Percentiles rank a stretch among this genome's conserved stretches.
Evolutionary conservation across 345 rosid genomes (phyloP).

Genomic region (Salix viminalis): DNA sequence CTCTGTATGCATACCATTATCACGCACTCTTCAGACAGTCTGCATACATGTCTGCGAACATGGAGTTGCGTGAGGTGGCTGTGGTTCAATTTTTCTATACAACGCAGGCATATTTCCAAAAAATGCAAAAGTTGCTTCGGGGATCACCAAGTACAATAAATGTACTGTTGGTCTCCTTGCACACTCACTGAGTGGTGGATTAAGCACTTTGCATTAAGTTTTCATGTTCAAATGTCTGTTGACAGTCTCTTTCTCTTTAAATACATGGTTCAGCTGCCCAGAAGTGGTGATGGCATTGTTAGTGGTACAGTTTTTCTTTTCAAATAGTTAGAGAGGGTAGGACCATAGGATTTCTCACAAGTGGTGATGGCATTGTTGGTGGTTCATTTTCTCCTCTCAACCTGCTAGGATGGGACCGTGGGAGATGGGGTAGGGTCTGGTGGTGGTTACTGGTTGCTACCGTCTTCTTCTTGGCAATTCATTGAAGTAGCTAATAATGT

Average conservation of each 20-base stretch:
- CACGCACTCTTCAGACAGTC: neutral
- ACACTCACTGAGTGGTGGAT: neutral
- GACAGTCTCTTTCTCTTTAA: neutral
- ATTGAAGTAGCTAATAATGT: constrained; percentile 12
- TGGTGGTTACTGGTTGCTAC: constrained; percentile 1
- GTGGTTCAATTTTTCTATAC: neutral
- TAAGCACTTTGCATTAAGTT: neutral
- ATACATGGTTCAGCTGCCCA: neutral
- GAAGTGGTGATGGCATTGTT: neutral
- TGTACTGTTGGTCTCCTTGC: neutral
- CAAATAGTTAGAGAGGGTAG: neutral
- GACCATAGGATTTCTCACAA: neutral
- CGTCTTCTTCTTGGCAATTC: neutral
- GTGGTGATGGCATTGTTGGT: neutral
- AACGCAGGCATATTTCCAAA: neutral
- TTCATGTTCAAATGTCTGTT: neutral
- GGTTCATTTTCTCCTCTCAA: neutral
- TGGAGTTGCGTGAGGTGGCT: neutral
- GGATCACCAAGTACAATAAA: neutral
- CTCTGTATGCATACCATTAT: neutral
- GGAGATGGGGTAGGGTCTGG: neutral
- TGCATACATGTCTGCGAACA: neutral
- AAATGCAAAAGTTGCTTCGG: neutral
- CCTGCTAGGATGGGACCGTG: neutral
- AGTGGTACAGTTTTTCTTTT: neutral